Evolutionary conservation across 78 protist genomes (phyloP).

Genomic region (Emiliania huxleyi): DNA sequence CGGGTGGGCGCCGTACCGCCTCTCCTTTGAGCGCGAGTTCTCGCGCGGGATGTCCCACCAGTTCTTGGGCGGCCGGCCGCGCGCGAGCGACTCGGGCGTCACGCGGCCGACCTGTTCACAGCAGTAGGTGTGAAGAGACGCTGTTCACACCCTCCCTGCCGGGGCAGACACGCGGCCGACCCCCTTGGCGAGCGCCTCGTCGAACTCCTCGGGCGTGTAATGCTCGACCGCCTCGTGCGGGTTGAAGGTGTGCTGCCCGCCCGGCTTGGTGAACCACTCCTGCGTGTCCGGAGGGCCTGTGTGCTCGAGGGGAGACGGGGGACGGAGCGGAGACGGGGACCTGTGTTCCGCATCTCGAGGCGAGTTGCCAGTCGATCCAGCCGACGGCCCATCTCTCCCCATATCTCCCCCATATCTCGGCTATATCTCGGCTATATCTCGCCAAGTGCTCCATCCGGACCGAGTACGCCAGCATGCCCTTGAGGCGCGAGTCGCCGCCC

Average conservation of each 20-base stretch:
- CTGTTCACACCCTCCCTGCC: too few species aligned
- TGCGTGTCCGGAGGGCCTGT: too few species aligned
- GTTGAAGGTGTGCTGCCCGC: background rate
- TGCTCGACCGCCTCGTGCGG: background rate
- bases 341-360: too few species aligned
- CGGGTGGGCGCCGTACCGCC: background rate
- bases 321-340: too few species aligned
- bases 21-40: background rate
- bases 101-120: too few species aligned
- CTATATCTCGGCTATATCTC: too few species aligned
- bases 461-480: background rate
- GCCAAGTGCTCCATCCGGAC: slow-evolving; percentile 12
- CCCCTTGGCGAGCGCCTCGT: slow-evolving; percentile 14
- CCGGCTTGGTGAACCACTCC: slow-evolving; percentile 14
- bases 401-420: too few species aligned
- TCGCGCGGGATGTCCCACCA: slow-evolving; percentile 16
- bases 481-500: slow-evolving; percentile 5
- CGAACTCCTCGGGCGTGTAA: background rate
- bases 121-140: too few species aligned
- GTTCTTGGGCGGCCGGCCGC: background rate
- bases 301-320: too few species aligned
- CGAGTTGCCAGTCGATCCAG: too few species aligned
- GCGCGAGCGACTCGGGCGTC: background rate
- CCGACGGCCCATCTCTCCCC: too few species aligned
- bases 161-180: too few species aligned